These are phyloP conservation scores for Starmera pachycereana DNA, from an alignment of 805 yeast species.

Conservation along the genomic window DNA sequence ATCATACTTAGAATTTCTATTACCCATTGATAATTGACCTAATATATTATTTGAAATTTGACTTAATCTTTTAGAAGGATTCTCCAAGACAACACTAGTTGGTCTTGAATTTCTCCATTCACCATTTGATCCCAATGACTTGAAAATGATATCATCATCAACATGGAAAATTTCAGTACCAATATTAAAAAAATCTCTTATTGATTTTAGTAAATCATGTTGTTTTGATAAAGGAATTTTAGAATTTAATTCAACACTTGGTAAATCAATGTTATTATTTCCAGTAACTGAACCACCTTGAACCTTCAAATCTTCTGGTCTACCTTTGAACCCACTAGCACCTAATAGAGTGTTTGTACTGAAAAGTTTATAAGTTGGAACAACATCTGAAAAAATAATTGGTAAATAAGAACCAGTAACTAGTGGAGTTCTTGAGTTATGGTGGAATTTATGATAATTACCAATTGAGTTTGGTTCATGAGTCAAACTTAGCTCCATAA, in stretches of 20 bases:
- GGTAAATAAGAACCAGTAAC: constrained; percentile 56
- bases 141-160: constrained; percentile 47
- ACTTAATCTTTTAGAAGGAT: constrained; percentile 31
- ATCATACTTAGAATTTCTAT: constrained; percentile 8
- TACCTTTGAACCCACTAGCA: constrained; percentile 34
- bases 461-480: constrained; percentile 53
- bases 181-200: constrained; percentile 55
- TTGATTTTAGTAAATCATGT: constrained; percentile 41
- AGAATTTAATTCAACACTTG: constrained; percentile 14
- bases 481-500: constrained; percentile 54
- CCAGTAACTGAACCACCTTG: constrained; percentile 30
- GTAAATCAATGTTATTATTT: constrained; percentile 31
- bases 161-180: constrained; percentile 49
- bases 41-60: constrained; percentile 22
- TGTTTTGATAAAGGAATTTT: constrained; percentile 21
- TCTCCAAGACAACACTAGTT: constrained; percentile 37
- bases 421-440: constrained; percentile 43
- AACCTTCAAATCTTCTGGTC: constrained; percentile 5
- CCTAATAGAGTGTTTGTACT: constrained; percentile 42
- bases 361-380: constrained; percentile 48
- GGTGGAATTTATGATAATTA: constrained; percentile 29
- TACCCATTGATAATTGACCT: constrained; percentile 6
- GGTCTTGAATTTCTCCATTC: constrained; percentile 27
- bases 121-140: constrained; percentile 33
- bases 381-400: constrained; percentile 47